phyloP scores from a whole-genome alignment of 306 rosid genomes.

The Sicyos edulis region DNA sequence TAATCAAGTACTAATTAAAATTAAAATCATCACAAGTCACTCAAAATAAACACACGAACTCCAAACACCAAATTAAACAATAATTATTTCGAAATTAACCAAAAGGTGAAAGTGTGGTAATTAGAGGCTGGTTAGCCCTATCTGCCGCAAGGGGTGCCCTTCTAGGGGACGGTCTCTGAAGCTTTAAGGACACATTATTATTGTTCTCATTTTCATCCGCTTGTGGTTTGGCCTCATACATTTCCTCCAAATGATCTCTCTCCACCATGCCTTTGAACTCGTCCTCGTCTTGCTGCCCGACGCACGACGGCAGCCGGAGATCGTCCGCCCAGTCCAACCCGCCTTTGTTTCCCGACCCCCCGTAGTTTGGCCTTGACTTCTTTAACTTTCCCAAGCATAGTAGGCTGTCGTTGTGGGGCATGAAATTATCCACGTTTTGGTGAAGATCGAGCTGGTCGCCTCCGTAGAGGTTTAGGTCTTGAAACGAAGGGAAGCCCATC shows the following conservation, averaged over 20 bases:
- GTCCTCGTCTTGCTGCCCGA: neutral
- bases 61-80: no score
- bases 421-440: slow-evolving; percentile 31
- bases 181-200: neutral
- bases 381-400: slow-evolving; percentile 42
- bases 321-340: slow-evolving; percentile 91
- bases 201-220: slow-evolving; percentile 7
- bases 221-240: neutral
- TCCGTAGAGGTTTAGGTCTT: slow-evolving; percentile 83
- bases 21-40: slow-evolving; percentile 7
- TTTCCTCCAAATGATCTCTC: slow-evolving; percentile 17
- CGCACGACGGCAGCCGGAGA: slow-evolving; percentile 38
- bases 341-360: slow-evolving; percentile 48
- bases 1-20: neutral
- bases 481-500: slow-evolving; percentile 77
- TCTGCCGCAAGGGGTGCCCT: neutral
- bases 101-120: slow-evolving; percentile 8
- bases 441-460: slow-evolving; percentile 53
- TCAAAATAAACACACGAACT: neutral
- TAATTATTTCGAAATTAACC: neutral
- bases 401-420: slow-evolving; percentile 34
- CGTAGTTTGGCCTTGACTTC: slow-evolving; percentile 29
- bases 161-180: slow-evolving; percentile 15
- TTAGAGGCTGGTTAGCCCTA: slow-evolving; percentile 11
- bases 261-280: slow-evolving; percentile 10